Conservation (phyloP, 2,329 filamentous ascomycete genomes). For the Alternaria solani region DNA sequence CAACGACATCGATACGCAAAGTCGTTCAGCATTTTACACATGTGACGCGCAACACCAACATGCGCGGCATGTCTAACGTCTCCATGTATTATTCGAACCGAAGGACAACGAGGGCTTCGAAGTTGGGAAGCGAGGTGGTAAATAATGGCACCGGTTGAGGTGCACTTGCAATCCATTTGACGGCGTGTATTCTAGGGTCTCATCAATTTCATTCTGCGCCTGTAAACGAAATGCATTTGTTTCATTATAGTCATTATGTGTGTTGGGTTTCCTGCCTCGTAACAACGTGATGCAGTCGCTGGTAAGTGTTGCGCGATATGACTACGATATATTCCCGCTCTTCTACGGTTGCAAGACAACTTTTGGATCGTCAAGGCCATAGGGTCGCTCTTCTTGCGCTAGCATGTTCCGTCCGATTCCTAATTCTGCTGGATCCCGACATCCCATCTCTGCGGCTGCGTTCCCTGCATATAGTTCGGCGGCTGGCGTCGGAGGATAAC, state of each 20-base stretch:
- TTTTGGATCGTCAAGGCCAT: not conserved
- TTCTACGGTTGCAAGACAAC: not conserved
- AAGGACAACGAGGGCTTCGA: slow-evolving; percentile 18
- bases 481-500: not conserved
- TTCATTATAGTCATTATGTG: slow-evolving; percentile 12
- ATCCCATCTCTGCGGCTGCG: not conserved
- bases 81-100: slow-evolving; percentile 42
- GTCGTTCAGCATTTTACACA: slow-evolving; percentile 20
- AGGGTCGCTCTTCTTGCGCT: not conserved
- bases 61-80: slow-evolving; percentile 47
- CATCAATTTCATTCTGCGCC: slow-evolving; percentile 39
- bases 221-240: slow-evolving; percentile 46
- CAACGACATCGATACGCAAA: slow-evolving; percentile 25
- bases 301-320: not conserved
- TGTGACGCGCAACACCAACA: slow-evolving; percentile 37
- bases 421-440: not conserved
- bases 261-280: not conserved
- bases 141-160: slow-evolving; percentile 44
- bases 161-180: slow-evolving; percentile 46
- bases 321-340: not conserved
- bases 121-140: slow-evolving; percentile 28
- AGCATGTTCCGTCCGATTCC: not conserved
- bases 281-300: not conserved
- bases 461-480: not conserved
- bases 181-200: slow-evolving; percentile 49